These are phyloP conservation scores for Oryza glaberrima DNA, from an alignment of 176 grass and related monocot species.

Conservation along the genomic window DNA sequence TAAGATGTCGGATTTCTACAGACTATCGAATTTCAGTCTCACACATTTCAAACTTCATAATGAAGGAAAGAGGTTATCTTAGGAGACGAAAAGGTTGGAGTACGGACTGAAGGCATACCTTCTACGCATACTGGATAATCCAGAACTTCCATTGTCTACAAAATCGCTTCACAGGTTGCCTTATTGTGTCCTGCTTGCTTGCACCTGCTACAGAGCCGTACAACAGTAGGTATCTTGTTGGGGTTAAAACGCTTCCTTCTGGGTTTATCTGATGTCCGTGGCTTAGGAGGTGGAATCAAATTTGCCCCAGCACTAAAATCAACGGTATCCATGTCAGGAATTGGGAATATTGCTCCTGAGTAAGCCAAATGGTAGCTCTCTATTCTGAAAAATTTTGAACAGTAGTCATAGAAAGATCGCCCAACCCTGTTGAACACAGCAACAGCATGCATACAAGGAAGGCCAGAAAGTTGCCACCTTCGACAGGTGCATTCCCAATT, in stretches of 20 bases:
- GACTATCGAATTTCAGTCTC: not conserved
- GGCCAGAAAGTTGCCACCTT: conserved; percentile 89
- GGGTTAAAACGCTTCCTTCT: conserved; percentile 90
- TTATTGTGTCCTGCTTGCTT: conserved; percentile 92
- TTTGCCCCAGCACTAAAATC: conserved; percentile 71
- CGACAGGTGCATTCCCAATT: conserved; percentile 91
- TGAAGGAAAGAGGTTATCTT: conserved; percentile 8
- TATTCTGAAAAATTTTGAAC: conserved; percentile 71
- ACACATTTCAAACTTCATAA: not conserved
- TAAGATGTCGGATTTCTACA: conserved; percentile 16
- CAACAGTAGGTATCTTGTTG: conserved; percentile 61
- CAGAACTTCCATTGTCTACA: conserved; percentile 43
- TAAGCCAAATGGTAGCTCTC: conserved; percentile 83
- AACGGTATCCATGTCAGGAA: conserved; percentile 84
- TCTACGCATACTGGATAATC: conserved; percentile 26
- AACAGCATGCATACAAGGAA: conserved; percentile 90
- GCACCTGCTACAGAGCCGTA: conserved; percentile 92
- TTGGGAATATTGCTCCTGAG: conserved; percentile 66
- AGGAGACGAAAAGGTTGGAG: not conserved
- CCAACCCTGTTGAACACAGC: conserved; percentile 79
- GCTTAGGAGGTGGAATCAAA: conserved; percentile 71
- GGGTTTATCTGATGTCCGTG: conserved; percentile 69
- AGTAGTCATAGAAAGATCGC: conserved; percentile 76
- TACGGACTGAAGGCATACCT: conserved; percentile 29
- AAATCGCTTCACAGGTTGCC: conserved; percentile 84